A percentile compares a stretch with the other conserved stretches of the same genome.
phyloP scores from a whole-genome alignment of 75 land plant species.

The Sequoiadendron giganteum region DNA sequence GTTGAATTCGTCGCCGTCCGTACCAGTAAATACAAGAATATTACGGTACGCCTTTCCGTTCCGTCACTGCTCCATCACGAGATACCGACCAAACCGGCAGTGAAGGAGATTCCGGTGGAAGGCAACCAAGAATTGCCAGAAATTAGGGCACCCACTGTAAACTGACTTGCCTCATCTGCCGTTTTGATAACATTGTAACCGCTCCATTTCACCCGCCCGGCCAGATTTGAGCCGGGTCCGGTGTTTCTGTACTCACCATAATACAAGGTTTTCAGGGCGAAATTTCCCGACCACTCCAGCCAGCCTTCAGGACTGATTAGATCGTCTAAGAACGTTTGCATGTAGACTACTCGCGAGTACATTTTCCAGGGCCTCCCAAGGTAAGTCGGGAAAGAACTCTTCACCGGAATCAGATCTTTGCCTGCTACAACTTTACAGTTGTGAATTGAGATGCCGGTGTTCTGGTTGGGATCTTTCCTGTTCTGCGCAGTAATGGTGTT shows the following conservation, averaged over 20 bases:
- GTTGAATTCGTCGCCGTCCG: background rate
- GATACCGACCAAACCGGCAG: slow-evolving; percentile 10
- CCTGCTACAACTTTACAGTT: slow-evolving; percentile 20
- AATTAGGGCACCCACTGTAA: slow-evolving; percentile 43
- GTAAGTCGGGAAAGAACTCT: background rate
- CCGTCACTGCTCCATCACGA: background rate
- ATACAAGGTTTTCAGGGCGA: slow-evolving; percentile 13
- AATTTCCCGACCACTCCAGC: slow-evolving; percentile 21
- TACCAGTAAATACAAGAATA: background rate
- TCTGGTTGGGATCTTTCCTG: slow-evolving; percentile 17
- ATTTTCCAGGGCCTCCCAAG: slow-evolving; percentile 26
- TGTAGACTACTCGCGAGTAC: slow-evolving; percentile 15
- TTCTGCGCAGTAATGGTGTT: slow-evolving; percentile 24
- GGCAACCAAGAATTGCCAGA: slow-evolving; percentile 43
- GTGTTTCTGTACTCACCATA: slow-evolving; percentile 28
- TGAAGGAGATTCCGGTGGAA: slow-evolving; percentile 31
- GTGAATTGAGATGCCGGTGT: slow-evolving; percentile 40
- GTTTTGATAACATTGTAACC: slow-evolving; percentile 3
- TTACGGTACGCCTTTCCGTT: too few species aligned
- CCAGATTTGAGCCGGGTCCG: slow-evolving; percentile 19
- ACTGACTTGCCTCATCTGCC: slow-evolving; percentile 27
- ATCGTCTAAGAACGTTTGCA: slow-evolving; percentile 15
- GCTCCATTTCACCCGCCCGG: slow-evolving; percentile 17
- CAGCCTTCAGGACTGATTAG: slow-evolving; percentile 24
- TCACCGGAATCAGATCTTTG: slow-evolving; percentile 9